Conservation (phyloP, 352 stramenopile species). For the Globisporangium nagaii region DNA sequence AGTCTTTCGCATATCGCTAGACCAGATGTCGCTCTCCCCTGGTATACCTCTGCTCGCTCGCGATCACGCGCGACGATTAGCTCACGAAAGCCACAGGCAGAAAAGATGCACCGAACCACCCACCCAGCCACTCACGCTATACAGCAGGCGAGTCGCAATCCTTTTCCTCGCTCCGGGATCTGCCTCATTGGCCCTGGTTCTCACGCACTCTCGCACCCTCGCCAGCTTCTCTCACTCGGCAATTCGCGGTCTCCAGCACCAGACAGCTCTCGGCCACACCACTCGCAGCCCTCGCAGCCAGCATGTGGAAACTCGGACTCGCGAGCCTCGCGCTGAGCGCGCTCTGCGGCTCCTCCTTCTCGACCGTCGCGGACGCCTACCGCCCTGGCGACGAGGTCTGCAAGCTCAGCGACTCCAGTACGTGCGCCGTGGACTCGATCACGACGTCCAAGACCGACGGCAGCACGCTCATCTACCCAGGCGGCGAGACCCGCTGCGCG, state of each 20-base stretch:
- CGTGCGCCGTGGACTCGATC: slow-evolving; percentile 47
- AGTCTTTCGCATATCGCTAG: no score
- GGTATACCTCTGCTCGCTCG: background rate
- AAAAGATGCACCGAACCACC: background rate
- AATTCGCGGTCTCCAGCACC: background rate
- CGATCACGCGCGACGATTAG: background rate
- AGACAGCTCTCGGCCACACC: background rate
- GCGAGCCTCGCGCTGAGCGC: slow-evolving; percentile 18
- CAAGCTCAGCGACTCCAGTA: slow-evolving; percentile 39
- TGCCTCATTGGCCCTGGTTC: no score
- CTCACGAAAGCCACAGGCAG: background rate
- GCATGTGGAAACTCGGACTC: slow-evolving; percentile 30
- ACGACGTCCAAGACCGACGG: slow-evolving; percentile 35
- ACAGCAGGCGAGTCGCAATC: background rate
- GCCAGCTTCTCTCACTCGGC: background rate
- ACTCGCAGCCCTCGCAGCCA: background rate
- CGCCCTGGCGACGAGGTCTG: slow-evolving; percentile 50
- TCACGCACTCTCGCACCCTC: background rate
- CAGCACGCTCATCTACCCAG: slow-evolving; percentile 53
- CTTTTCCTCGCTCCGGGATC: background rate
- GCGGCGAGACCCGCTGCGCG: slow-evolving; percentile 43
- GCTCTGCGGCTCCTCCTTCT: slow-evolving; percentile 5
- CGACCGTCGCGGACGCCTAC: slow-evolving; percentile 10
- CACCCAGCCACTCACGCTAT: background rate
- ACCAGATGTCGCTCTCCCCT: background rate